A percentile compares a stretch with the other conserved stretches of the same genome.
phyloP scores from a whole-genome alignment of 441 rosid species.

The Eutrema salsugineum region DNA sequence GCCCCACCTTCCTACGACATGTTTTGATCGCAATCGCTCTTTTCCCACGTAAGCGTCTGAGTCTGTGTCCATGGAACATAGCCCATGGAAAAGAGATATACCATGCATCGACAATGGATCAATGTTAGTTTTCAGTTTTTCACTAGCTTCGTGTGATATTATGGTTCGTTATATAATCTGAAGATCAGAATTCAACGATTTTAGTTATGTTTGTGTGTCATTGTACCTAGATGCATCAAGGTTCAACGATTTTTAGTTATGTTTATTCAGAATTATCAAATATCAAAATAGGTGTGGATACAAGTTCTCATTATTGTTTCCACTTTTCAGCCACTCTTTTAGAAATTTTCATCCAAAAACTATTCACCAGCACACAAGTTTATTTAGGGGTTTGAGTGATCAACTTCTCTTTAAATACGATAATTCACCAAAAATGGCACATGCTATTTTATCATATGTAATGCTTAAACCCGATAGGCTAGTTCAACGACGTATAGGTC shows the following conservation, averaged over 20 bases:
- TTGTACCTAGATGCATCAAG: not conserved
- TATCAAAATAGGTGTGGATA: not conserved
- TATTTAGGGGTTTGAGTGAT: not conserved
- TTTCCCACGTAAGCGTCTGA: not conserved
- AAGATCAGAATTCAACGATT: not conserved
- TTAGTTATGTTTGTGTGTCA: not conserved
- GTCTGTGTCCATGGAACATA: not conserved
- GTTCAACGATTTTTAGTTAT: not conserved
- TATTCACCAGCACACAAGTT: conserved; percentile 16
- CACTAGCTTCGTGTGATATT: not conserved
- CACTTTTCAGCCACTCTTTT: not conserved
- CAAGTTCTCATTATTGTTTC: not conserved
- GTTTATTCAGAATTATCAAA: not conserved
- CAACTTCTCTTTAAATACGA: not conserved
- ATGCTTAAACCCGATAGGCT: no score
- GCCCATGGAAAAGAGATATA: not conserved
- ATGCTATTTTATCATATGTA: not conserved
- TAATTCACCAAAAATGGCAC: not conserved
- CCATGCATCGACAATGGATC: not conserved
- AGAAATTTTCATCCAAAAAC: not conserved
- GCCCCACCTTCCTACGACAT: not conserved
- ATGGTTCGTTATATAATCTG: no score
- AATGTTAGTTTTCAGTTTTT: not conserved
- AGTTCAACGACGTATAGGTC: no score
- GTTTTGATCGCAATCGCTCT: not conserved